phyloP scores from a whole-genome alignment of 306 rosid species.

The Begonia masoniana region DNA sequence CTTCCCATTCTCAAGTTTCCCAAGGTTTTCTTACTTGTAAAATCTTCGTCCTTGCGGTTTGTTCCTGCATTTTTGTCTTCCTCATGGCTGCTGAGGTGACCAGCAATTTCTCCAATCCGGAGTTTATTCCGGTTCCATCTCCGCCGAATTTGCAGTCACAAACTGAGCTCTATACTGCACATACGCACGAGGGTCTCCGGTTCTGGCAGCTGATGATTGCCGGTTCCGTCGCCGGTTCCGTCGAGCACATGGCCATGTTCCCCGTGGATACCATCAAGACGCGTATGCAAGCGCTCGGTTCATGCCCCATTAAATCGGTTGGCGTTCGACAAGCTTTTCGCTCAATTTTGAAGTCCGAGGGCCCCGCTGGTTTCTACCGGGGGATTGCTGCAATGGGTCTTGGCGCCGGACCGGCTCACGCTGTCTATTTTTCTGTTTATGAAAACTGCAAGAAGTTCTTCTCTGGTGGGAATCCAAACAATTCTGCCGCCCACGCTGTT shows the following conservation, averaged over 20 bases:
- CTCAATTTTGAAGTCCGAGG: constrained; percentile 52
- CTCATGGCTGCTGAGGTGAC: constrained; percentile 66
- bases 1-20: too few species aligned
- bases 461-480: constrained; percentile 35
- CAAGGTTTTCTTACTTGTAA: too few species aligned
- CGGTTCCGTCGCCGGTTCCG: constrained; percentile 66
- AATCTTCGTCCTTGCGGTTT: too few species aligned
- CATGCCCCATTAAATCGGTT: constrained; percentile 65
- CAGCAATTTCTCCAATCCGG: constrained; percentile 55
- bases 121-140: constrained; percentile 34
- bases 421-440: constrained; percentile 63
- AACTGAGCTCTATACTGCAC: constrained; percentile 11
- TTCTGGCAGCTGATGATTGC: constrained; percentile 89
- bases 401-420: constrained; percentile 93
- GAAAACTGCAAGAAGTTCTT: constrained; percentile 51
- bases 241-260: constrained; percentile 85
- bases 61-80: neutral
- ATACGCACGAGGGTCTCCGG: constrained; percentile 62
- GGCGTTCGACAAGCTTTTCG: constrained; percentile 54
- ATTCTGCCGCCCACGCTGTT: constrained; percentile 42
- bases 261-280: constrained; percentile 90
- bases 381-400: constrained; percentile 88
- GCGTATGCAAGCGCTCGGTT: constrained; percentile 78
- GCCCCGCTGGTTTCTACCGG: constrained; percentile 57
- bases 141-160: constrained; percentile 42